Percentiles rank a stretch among this genome's conserved stretches.
Evolutionary conservation across 495 filamentous ascomycete species (phyloP).

Genomic region (Hyphodiscus hymeniophilus): DNA sequence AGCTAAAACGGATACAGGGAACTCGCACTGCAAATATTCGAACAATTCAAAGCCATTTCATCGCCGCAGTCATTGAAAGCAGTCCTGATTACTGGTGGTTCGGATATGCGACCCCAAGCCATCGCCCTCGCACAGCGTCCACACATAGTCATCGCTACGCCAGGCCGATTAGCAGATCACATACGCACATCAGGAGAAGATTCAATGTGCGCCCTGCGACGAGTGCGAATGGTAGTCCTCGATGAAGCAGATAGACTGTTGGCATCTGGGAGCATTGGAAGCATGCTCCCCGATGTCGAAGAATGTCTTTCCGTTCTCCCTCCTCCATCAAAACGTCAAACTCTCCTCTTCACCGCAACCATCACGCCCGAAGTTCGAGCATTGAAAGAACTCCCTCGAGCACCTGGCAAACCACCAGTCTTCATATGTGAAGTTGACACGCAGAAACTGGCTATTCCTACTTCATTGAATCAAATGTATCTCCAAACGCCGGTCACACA

Average conservation of each 20-base stretch:
- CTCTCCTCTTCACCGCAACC: constrained; percentile 93
- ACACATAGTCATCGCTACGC: constrained; percentile 90
- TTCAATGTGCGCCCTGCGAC: constrained; percentile 69
- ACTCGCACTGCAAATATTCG: constrained; percentile 89
- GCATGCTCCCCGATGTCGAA: constrained; percentile 90
- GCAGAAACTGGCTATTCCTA: constrained; percentile 63
- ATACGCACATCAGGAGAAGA: constrained; percentile 84
- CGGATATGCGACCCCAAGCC: constrained; percentile 88
- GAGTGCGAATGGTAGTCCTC: constrained; percentile 78
- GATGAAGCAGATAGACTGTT: constrained; percentile 95
- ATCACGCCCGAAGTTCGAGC: constrained; percentile 87
- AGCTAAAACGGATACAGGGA: constrained; percentile 43
- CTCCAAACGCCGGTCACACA: constrained; percentile 81
- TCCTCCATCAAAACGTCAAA: constrained; percentile 63
- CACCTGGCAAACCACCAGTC: constrained; percentile 59
- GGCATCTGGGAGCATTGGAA: constrained; percentile 57
- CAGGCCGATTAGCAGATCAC: constrained; percentile 89
- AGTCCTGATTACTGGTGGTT: constrained; percentile 79
- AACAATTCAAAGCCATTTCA: constrained; percentile 89
- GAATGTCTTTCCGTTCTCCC: constrained; percentile 77
- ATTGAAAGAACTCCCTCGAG: constrained; percentile 64
- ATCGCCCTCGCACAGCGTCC: constrained; percentile 71
- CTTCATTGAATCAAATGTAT: constrained; percentile 75
- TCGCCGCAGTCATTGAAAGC: constrained; percentile 78
- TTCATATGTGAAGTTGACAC: constrained; percentile 85